Conservation (phyloP, 2,329 filamentous ascomycete species). For the Colletotrichum musae region DNA sequence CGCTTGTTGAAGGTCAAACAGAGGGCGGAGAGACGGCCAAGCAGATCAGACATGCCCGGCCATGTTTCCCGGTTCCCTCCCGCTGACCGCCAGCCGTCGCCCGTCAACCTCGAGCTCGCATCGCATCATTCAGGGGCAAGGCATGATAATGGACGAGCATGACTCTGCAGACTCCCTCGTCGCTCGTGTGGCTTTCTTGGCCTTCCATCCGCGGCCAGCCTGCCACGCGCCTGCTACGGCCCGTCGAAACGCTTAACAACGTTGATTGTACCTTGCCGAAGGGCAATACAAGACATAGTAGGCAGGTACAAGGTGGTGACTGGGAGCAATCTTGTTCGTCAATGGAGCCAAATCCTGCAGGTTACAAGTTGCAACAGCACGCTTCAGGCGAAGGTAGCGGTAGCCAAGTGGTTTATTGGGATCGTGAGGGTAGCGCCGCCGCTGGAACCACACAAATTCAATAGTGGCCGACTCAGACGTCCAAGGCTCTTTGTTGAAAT, state of each 20-base stretch:
- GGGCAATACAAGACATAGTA: background rate
- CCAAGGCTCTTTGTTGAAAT: conserved; percentile 40
- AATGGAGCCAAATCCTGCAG: conserved; percentile 14
- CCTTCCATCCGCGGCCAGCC: background rate
- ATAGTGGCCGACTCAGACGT: conserved; percentile 37
- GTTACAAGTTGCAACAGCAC: conserved; percentile 3
- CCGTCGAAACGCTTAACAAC: conserved; percentile 4
- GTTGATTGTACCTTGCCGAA: conserved; percentile 9
- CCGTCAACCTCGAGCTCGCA: conserved; percentile 3
- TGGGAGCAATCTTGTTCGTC: conserved; percentile 13
- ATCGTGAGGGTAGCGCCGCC: conserved; percentile 38
- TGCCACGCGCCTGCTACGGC: conserved; percentile 5
- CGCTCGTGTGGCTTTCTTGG: conserved; percentile 17
- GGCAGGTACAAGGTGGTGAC: background rate
- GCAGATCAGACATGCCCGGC: conserved; percentile 5
- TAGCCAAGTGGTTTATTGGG: conserved; percentile 22
- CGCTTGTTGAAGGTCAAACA: conserved; percentile 22
- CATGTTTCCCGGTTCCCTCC: background rate
- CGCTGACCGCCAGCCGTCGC: background rate
- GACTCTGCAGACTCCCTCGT: conserved; percentile 5
- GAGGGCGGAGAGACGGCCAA: conserved; percentile 3
- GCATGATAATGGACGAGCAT: conserved; percentile 14
- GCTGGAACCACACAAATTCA: conserved; percentile 32
- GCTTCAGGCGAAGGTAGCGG: conserved; percentile 28
- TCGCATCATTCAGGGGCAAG: conserved; percentile 32